Base-by-base conservation (phyloP, 1,284 basidiomycete genomes). In the Irpex sp. region DNA sequence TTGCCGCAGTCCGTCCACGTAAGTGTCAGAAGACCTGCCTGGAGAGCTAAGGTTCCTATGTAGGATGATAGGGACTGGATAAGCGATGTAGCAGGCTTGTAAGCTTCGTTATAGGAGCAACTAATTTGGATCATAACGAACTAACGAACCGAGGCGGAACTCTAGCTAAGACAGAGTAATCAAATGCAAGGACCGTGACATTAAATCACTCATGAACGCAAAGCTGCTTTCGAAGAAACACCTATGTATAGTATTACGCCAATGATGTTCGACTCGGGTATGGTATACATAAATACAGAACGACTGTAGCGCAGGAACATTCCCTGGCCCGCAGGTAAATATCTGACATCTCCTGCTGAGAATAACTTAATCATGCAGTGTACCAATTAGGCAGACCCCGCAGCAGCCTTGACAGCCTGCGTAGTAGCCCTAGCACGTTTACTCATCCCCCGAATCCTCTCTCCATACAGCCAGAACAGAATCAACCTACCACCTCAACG, bases 1-100 rank as follows among this genome's bases (percentile, higher is more conserved):
- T 71, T 60, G 87, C 68, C 1, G 83, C 82, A 0, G 79, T 75
- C 89, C 88, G 91, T 6, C 90, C 88, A 1, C 79, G 71, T 1
- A 90, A 33, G 28, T 33, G 28, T 72, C 3, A 91, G 67, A 9
- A 90, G 71, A 0, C 89, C 90, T 3, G 81, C 70, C 0, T 85
- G 82, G 4, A 88, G 72, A 1, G 82, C 5, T 1, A 83, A 59
- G 0, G 79, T 78, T 0, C 82, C 84, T 0, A 82, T 77, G 28
- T 28, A 28, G 28, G 35, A 88, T 69, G 75, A 90, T 81, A 5
- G 80, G 42, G 10, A 60, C 54, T 58, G 28, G 18, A 48, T 16
- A 39, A 33, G 28, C 28, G 3, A 6, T 33, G 28, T 33, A 3
- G 5, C 28, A 33, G 28, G 28, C 28, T 33, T 33, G 28, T 7